Base-by-base conservation (phyloP, 2,329 filamentous ascomycete genomes). In the Tolypocladium capitatum region DNA sequence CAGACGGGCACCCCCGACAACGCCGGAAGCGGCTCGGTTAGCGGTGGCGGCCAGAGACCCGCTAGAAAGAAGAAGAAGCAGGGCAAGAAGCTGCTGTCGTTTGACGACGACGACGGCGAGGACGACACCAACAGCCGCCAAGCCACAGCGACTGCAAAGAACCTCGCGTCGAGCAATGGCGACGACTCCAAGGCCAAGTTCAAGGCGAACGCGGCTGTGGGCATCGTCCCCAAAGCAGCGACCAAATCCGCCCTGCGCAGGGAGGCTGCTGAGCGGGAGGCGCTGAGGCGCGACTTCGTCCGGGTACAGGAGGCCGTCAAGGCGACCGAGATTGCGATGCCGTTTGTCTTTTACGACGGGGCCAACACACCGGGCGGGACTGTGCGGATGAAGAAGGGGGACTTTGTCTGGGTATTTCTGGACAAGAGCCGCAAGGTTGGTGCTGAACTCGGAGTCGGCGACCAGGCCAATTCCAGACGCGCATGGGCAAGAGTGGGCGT, bases 281-380 rank as follows among this genome's bases (percentile, higher is more conserved):
- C 87, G 0, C 66, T 96, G 38, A 79, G 88, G 35, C 80, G 82
- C 24, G 91, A 97, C 60, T 98, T 95, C 58, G 63, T 94, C 42
- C 72, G 72, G 10, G 76, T 91, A 49, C 92, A 96, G 62, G 87
- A 94, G 52, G 80, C 82, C 0, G 85, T 97, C 54, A 95, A 94
- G 68, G 80, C 80, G 20, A 90, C 89, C 9, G 90, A 96, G 60
- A 86, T 98, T 47, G 75, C 85, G 16, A 83, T 98, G 31, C 92
- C 92, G 0, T 98, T 97, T 64, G 87, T 97, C 4, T 97, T 97
- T 62, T 97, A 96, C 68, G 91, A 97, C 56, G 92, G 92, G 16
- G 87, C 87, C 21, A 91, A 94, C 62, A 84, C 86, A 11, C 86
- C 90, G 0, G 88, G 89, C 16, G 90, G 91, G 1, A 77, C 77